phyloP scores from a whole-genome alignment of 768 basidiomycete genomes.

The Cystobasidium tubakii region DNA sequence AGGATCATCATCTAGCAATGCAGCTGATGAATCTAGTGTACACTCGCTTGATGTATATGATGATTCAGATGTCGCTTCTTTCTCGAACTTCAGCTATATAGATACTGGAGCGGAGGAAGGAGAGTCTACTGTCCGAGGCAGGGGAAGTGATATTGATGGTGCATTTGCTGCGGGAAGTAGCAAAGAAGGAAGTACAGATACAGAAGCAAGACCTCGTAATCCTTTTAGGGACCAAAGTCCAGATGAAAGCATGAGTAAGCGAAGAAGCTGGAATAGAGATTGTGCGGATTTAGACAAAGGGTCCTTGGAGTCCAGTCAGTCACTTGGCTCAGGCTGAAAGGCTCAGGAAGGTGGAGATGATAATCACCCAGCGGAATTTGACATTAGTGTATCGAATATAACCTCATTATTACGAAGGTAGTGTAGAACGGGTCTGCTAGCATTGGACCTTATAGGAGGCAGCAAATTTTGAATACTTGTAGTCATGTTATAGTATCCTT shows the following conservation, averaged over 20 bases:
- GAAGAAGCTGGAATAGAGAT: not conserved
- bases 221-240: not conserved
- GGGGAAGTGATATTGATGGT: not conserved
- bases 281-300: not conserved
- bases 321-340: not conserved
- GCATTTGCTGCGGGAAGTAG: not conserved
- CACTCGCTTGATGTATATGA: not conserved
- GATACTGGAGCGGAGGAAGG: not conserved
- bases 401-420: no score
- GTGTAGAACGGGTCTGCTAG: no score
- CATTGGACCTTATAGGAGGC: no score
- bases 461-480: no score
- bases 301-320: not conserved
- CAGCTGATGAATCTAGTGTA: slow-evolving; percentile 17
- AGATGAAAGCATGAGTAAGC: not conserved
- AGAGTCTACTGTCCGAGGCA: not conserved
- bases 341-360: not conserved
- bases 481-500: no score
- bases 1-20: slow-evolving; percentile 1
- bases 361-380: no score
- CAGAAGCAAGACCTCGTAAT: not conserved
- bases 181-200: not conserved
- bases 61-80: slow-evolving; percentile 9
- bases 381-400: no score
- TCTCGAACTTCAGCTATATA: slow-evolving; percentile 6